Evolutionary conservation across 805 yeast species (phyloP).

Genomic region (Suhomyces sp.): DNA sequence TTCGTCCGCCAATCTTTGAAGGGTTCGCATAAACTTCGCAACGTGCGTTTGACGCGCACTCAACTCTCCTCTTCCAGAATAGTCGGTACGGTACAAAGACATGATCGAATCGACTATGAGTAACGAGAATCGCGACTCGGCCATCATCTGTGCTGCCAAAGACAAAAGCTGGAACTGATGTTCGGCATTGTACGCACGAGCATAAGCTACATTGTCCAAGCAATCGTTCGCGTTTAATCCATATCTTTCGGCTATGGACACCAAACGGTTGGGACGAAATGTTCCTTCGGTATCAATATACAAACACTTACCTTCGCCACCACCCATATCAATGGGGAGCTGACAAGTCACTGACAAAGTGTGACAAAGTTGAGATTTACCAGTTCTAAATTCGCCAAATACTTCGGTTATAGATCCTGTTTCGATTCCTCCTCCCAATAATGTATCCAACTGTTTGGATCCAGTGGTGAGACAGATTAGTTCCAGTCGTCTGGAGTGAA

Average conservation of each 20-base stretch:
- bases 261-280: conserved; percentile 86
- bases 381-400: conserved; percentile 97
- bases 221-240: conserved; percentile 92
- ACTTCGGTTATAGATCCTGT: conserved; percentile 96
- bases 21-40: conserved; percentile 85
- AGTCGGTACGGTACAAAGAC: conserved; percentile 95
- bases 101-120: conserved; percentile 95
- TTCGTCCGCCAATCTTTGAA: conserved; percentile 94
- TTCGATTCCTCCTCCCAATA: conserved; percentile 94
- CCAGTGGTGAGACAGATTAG: conserved; percentile 94
- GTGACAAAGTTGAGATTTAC: conserved; percentile 95
- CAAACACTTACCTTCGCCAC: conserved; percentile 96
- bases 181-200: conserved; percentile 95
- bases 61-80: conserved; percentile 91
- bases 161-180: conserved; percentile 85
- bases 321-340: conserved; percentile 93
- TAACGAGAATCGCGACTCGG: conserved; percentile 85
- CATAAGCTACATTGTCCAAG: conserved; percentile 95
- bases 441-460: conserved; percentile 86
- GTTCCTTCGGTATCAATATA: conserved; percentile 98
- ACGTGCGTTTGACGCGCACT: conserved; percentile 93
- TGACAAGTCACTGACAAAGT: conserved; percentile 97
- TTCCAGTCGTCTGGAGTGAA: conserved; percentile 84
- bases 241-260: conserved; percentile 85
- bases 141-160: conserved; percentile 94